Percentiles rank a stretch among this genome's conserved stretches.
These are phyloP conservation scores for Cystobasidium tubakii DNA, from an alignment of 768 basidiomycete species.

Conservation along the genomic window DNA sequence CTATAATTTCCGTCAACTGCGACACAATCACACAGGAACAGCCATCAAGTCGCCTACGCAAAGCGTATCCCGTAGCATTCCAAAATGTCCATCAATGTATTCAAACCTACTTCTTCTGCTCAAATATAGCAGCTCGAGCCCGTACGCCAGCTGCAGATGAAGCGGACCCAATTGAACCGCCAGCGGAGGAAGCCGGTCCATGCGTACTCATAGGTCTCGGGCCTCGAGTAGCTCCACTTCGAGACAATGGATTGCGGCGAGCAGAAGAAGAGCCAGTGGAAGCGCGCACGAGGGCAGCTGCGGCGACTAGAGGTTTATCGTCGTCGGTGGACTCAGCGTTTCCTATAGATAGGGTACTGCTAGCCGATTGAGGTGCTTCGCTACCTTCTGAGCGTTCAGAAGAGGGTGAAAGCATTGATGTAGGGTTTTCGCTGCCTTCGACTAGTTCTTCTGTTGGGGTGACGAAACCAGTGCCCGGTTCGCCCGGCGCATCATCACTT, in stretches of 20 bases:
- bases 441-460: slow-evolving; percentile 4
- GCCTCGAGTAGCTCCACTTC: slow-evolving; percentile 7
- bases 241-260: not conserved
- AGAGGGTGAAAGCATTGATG: not conserved
- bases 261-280: slow-evolving; percentile 1
- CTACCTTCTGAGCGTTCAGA: not conserved
- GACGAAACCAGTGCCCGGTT: not conserved
- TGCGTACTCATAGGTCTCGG: slow-evolving; percentile 18
- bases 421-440: not conserved
- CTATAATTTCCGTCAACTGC: not conserved
- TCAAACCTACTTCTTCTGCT: not conserved
- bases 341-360: not conserved
- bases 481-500: not conserved
- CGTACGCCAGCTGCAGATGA: slow-evolving; percentile 10
- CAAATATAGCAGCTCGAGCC: slow-evolving; percentile 25
- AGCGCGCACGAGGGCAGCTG: not conserved
- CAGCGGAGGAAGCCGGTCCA: not conserved
- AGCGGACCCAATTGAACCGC: not conserved
- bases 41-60: too few relatives aligned
- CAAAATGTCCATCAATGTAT: too few relatives aligned
- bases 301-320: slow-evolving; percentile 12
- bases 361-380: not conserved
- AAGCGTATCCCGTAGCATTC: too few relatives aligned
- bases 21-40: too few relatives aligned
- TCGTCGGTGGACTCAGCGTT: not conserved